Evolutionary conservation across 2,329 filamentous ascomycete species (phyloP).

Genomic region (Diplodia sapinea): DNA sequence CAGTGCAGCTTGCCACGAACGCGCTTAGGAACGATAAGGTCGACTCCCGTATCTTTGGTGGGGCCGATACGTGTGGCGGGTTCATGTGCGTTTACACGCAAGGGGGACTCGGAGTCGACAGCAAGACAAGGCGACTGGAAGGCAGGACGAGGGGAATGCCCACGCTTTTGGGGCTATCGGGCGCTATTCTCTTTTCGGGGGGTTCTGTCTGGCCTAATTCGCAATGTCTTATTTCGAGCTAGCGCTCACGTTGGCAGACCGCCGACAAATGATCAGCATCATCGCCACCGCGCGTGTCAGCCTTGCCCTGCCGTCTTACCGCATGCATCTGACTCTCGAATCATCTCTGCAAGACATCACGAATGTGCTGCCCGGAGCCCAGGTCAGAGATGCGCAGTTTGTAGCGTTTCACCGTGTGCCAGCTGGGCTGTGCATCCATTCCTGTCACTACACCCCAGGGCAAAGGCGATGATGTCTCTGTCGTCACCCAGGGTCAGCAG

Average conservation of each 20-base stretch:
- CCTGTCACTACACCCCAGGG: background rate
- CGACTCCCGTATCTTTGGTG: slow-evolving; percentile 41
- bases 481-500: background rate
- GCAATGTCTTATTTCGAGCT: slow-evolving; percentile 16
- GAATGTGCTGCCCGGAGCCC: too few relatives aligned
- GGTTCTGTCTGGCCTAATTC: slow-evolving; percentile 10
- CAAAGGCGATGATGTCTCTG: background rate
- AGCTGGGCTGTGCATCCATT: background rate
- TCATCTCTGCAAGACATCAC: too few relatives aligned
- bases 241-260: background rate
- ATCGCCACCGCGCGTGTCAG: too few relatives aligned
- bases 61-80: slow-evolving; percentile 39
- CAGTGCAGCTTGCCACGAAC: slow-evolving; percentile 39
- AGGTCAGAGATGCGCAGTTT: background rate
- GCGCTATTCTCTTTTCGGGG: slow-evolving; percentile 23
- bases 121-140: background rate
- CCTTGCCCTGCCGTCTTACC: too few relatives aligned
- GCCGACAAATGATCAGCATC: too few relatives aligned
- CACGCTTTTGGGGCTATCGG: background rate
- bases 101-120: too few relatives aligned
- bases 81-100: too few relatives aligned
- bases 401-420: background rate
- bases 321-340: too few relatives aligned
- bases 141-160: background rate
- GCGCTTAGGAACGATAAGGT: slow-evolving; percentile 42